Conservation (phyloP, 257 asterid species). For the Nicotiana paniculata region DNA sequence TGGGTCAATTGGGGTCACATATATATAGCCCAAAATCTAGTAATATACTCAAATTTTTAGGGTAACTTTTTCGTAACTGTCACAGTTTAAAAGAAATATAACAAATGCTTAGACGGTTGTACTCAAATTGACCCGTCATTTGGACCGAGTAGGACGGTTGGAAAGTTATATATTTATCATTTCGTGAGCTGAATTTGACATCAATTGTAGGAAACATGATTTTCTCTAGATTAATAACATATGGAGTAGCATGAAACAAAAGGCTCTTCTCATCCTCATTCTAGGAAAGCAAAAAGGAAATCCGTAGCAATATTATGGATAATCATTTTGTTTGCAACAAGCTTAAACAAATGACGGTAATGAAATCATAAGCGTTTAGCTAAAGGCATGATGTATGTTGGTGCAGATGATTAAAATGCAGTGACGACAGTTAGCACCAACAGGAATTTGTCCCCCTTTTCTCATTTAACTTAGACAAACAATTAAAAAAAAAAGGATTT, state of each 20-base stretch:
- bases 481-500: too few species aligned
- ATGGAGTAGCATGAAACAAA: too few species aligned
- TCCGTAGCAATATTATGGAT: neutral
- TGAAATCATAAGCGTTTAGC: neutral
- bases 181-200: neutral
- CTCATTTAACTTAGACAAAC: neutral
- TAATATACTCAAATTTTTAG: too few species aligned
- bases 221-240: too few species aligned
- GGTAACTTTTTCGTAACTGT: too few species aligned
- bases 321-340: constrained; percentile 3
- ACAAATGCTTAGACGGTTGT: too few species aligned
- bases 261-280: neutral
- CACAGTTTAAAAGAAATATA: too few species aligned
- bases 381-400: neutral
- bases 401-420: neutral
- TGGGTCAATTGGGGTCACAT: too few species aligned
- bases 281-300: neutral
- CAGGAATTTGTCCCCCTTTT: constrained; percentile 1
- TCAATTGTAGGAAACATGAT: too few species aligned
- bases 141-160: too few species aligned
- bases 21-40: too few species aligned
- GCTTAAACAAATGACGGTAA: neutral
- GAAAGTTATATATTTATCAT: neutral
- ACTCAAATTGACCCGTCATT: too few species aligned
- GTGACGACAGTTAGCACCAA: neutral